phyloP scores from a whole-genome alignment of 257 asterid genomes.

The Nicotiana benthamiana region DNA sequence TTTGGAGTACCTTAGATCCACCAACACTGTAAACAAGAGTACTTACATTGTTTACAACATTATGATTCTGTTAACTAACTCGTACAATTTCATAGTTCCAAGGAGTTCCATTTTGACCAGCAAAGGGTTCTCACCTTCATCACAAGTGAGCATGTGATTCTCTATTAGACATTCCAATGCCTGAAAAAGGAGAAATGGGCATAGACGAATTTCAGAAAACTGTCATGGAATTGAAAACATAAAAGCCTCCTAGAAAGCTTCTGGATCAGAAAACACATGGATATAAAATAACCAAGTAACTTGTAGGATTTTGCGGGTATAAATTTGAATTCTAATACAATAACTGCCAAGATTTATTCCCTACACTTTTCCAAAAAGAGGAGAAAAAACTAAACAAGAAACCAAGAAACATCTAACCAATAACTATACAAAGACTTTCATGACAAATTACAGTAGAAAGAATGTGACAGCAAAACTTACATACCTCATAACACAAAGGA shows the following conservation, averaged over 20 bases:
- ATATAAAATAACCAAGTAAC: not conserved
- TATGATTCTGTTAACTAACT: not conserved
- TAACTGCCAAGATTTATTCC: not conserved
- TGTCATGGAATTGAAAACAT: not conserved
- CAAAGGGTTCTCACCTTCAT: constrained; percentile 55
- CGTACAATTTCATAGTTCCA: not conserved
- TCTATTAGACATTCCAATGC: constrained; percentile 94
- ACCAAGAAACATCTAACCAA: not conserved
- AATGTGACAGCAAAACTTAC: constrained; percentile 8
- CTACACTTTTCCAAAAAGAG: not conserved
- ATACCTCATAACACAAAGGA: constrained; percentile 96
- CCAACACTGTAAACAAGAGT: not conserved
- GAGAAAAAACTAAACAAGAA: not conserved
- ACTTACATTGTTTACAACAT: not conserved
- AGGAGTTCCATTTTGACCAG: not conserved
- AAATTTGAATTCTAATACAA: not conserved
- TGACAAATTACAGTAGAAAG: constrained; percentile 7
- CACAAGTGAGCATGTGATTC: constrained; percentile 91
- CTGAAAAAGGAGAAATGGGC: constrained; percentile 34
- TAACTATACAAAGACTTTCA: not conserved
- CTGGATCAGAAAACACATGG: not conserved
- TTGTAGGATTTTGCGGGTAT: not conserved
- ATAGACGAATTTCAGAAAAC: not conserved
- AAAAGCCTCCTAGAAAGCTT: not conserved
- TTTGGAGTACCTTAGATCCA: not conserved